Evolutionary conservation across 345 rosid genomes (phyloP).

Genomic region (Hibiscus trionum): DNA sequence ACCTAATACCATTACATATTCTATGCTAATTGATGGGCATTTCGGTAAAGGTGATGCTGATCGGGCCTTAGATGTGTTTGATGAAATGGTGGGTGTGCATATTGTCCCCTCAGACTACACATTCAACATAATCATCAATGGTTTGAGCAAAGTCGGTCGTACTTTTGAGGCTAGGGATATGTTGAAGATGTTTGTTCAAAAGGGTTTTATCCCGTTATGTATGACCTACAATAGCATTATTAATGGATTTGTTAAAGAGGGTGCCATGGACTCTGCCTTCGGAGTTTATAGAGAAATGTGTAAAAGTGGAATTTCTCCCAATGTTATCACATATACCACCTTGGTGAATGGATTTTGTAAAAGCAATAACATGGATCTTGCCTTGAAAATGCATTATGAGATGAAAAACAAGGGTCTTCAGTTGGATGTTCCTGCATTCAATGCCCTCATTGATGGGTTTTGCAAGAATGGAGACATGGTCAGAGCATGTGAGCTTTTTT

Average conservation of each 20-base stretch:
- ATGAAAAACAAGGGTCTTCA: conserved; percentile 48
- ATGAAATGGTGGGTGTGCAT: conserved; percentile 41
- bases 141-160: conserved; percentile 55
- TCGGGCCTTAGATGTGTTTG: conserved; percentile 39
- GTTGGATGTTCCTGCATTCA: conserved; percentile 43
- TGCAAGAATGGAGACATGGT: conserved; percentile 53
- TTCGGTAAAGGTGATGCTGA: conserved; percentile 40
- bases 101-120: conserved; percentile 47
- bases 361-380: conserved; percentile 37
- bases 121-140: conserved; percentile 46
- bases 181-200: conserved; percentile 37
- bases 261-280: conserved; percentile 42
- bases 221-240: conserved; percentile 55
- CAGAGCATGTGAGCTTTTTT: conserved; percentile 37
- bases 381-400: conserved; percentile 40
- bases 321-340: conserved; percentile 55
- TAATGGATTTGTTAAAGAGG: conserved; percentile 61
- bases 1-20: conserved; percentile 52
- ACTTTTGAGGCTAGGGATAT: conserved; percentile 43
- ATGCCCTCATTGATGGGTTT: conserved; percentile 57
- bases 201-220: conserved; percentile 41
- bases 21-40: conserved; percentile 60
- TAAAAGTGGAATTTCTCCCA: conserved; percentile 45
- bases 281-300: conserved; percentile 46
- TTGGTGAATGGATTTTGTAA: conserved; percentile 61